These are phyloP conservation scores for Crithidia fasciculata DNA, from an alignment of 208 protist genomes.

Conservation along the genomic window DNA sequence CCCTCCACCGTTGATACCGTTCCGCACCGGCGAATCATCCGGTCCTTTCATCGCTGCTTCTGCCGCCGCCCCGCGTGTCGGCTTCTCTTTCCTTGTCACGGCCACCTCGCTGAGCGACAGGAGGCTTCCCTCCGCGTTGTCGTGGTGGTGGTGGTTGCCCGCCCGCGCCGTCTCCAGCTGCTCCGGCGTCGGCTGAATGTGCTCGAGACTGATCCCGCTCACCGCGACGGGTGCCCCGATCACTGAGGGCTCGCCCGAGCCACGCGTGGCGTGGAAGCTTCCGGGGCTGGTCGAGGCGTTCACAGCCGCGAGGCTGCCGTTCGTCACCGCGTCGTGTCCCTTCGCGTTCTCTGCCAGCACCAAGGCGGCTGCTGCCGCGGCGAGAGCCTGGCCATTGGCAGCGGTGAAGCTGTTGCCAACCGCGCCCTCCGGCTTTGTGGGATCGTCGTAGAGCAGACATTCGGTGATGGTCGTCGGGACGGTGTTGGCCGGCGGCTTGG, in stretches of 20 bases:
- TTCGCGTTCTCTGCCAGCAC: constrained; percentile 4
- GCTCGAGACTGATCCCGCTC: constrained; percentile 9
- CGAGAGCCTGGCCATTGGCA: constrained; percentile 17
- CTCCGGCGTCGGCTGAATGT: neutral
- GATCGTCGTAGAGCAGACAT: constrained; percentile 21
- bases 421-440: constrained; percentile 1
- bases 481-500: constrained; percentile 15
- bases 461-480: constrained; percentile 33
- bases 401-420: constrained; percentile 23
- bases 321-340: neutral
- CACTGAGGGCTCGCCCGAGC: neutral
- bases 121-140: neutral
- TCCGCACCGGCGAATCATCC: too few species aligned
- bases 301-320: constrained; percentile 16
- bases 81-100: too few species aligned
- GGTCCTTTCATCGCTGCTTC: too few species aligned
- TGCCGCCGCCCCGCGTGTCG: too few species aligned
- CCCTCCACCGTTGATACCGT: neutral
- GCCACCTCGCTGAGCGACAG: too few species aligned
- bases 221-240: neutral
- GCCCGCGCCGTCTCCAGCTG: too few species aligned
- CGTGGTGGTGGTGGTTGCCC: neutral
- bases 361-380: constrained; percentile 19
- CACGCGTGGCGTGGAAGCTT: constrained; percentile 10
- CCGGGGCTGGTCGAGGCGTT: neutral